Evolutionary conservation across 805 yeast genomes (phyloP), one percentile per base, ranked within the genome.

Genomic region (Naumovozyma castellii): DNA sequence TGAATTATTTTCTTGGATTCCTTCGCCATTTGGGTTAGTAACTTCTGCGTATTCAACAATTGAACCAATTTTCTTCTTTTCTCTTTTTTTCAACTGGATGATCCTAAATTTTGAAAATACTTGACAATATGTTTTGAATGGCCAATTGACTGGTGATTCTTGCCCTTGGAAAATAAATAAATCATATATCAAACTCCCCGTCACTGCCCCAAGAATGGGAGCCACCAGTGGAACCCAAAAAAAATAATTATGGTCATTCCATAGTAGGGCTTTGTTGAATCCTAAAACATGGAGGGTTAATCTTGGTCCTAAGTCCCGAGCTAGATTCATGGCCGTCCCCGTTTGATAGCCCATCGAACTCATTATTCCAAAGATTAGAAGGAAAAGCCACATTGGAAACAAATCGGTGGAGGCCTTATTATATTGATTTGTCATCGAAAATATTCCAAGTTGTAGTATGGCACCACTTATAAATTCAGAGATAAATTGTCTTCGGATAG

Each of bases 291-390:
- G 61, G 15, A 74, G 56, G 28, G 74, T 75, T 32, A 73, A 50
- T 48, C 79, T 59, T 41, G 79, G 78, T 16, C 72, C 75, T 37
- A 73, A 61, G 56, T 73, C 79, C 58, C 79, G 69, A 25, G 77
- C 77, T 41, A 67, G 57, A 56, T 73, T 73, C 50, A 73, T 56
- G 32, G 77, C 78, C 48, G 69, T 70, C 15, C 76, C 76, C n/a
- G 78, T 73, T 50, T 69, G 70, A 53, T 62, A 69, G 35, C 76
- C 73, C 45, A 68, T 61, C 9, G 72, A 55, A n/a, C 71, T 61
- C 51, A 75, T 76, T 35, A 73, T 50, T 35, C 66, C 65, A 41
- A 56, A 65, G 37, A 73, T 66, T 44, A 71, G 54, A 35, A 73
- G 47, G 43, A 69, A 69, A 27, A 73, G 53, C 50, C 70, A 66